Percentiles rank a stretch among this genome's conserved stretches.
Conservation (phyloP, 2,329 filamentous ascomycete genomes). For the Harringtonia lauricola region DNA sequence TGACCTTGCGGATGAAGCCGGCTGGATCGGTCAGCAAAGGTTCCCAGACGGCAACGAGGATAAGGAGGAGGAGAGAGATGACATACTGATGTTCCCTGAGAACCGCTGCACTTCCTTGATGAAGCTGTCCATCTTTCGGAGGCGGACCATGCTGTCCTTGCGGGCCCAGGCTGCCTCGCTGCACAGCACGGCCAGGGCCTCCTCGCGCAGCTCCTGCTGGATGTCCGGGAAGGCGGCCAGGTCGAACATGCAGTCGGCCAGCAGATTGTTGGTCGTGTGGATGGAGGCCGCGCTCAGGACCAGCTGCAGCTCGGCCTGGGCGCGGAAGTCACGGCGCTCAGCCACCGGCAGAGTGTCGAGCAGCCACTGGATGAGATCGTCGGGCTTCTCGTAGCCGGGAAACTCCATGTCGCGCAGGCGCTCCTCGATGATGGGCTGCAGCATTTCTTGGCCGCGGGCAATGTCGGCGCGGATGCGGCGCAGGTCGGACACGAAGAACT, state of each 20-base stretch:
- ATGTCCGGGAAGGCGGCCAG: conserved; percentile 34
- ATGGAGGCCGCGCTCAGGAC: conserved; percentile 32
- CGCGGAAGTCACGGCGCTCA: conserved; percentile 25
- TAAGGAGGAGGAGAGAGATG: neutral
- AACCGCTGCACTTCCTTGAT: conserved; percentile 32
- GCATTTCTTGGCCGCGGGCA: conserved; percentile 27
- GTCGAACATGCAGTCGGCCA: conserved; percentile 39
- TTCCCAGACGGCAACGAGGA: neutral
- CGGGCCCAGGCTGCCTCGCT: conserved; percentile 28
- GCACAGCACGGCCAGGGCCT: conserved; percentile 31
- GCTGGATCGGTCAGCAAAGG: conserved; percentile 15
- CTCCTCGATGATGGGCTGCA: conserved; percentile 34
- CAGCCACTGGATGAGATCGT: conserved; percentile 35
- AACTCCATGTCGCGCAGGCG: conserved; percentile 29
- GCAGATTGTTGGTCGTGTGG: conserved; percentile 31
- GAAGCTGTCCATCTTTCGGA: conserved; percentile 37
- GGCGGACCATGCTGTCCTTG: conserved; percentile 31
- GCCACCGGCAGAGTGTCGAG: conserved; percentile 27
- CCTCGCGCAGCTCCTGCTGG: conserved; percentile 35
- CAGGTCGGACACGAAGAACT: conserved; percentile 35
- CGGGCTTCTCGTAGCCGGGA: conserved; percentile 23
- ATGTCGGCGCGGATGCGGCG: conserved; percentile 32
- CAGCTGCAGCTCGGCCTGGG: conserved; percentile 31
- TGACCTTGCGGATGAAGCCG: conserved; percentile 33
- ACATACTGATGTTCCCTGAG: conserved; percentile 30